Conservation (phyloP, 352 stramenopile species). For the Pythium biforme region DNA sequence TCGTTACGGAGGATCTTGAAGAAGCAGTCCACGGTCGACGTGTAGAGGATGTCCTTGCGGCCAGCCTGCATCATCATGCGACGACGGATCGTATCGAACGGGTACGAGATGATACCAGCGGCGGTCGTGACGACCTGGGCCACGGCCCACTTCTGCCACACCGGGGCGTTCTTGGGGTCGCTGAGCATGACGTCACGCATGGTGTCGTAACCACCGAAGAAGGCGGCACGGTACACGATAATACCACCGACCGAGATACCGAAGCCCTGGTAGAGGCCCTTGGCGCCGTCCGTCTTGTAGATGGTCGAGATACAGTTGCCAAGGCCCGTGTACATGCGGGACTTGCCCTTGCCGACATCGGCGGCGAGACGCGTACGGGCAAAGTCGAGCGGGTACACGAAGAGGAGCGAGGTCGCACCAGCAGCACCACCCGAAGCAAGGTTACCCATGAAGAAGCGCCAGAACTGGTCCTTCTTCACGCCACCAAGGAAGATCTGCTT, state of each 20-base stretch:
- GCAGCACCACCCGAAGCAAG: conserved; percentile 96
- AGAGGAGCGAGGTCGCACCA: conserved; percentile 95
- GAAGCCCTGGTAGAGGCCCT: conserved; percentile 98
- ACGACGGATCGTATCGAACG: conserved; percentile 95
- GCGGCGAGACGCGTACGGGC: conserved; percentile 98
- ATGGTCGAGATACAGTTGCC: conserved; percentile 97
- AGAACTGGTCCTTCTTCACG: conserved; percentile 96
- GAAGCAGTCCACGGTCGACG: conserved; percentile 96
- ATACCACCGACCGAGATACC: conserved; percentile 98
- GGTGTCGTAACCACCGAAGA: conserved; percentile 99
- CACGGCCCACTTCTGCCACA: conserved; percentile 91
- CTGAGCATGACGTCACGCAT: conserved; percentile 86
- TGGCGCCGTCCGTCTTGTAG: conserved; percentile 88
- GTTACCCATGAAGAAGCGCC: conserved; percentile 98
- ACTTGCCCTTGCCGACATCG: conserved; percentile 97
- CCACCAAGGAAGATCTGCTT: conserved; percentile 88
- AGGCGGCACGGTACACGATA: conserved; percentile 98
- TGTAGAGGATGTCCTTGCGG: conserved; percentile 97
- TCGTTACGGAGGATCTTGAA: conserved; percentile 97
- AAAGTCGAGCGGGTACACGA: conserved; percentile 98
- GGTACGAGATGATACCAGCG: conserved; percentile 95
- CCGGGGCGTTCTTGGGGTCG: conserved; percentile 83
- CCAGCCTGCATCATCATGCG: conserved; percentile 98
- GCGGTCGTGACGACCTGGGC: conserved; percentile 91
- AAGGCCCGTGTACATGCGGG: conserved; percentile 97